Conservation (phyloP, 768 basidiomycete genomes). For the Leccinum longicurvipes region DNA sequence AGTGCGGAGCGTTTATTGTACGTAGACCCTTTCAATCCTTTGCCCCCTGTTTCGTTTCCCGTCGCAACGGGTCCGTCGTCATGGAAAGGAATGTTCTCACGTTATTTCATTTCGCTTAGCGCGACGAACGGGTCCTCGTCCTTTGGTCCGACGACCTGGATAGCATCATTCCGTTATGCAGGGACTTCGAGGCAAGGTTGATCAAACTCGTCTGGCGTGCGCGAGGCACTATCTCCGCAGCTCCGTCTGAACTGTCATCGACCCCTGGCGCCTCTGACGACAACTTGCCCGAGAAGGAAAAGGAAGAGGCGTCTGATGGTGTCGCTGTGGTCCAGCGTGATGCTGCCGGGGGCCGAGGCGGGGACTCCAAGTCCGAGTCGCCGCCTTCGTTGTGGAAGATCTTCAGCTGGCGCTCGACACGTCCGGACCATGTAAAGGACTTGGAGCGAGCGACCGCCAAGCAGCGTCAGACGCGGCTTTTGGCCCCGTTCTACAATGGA, state of each 20-base stretch:
- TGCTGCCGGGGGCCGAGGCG: background rate
- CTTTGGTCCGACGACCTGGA: constrained; percentile 87
- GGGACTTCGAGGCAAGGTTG: constrained; percentile 72
- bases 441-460: constrained; percentile 46
- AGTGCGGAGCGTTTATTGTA: constrained; percentile 85
- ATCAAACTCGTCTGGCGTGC: constrained; percentile 78
- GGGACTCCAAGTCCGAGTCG: background rate
- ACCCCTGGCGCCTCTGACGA: constrained; percentile 51
- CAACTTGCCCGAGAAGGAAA: constrained; percentile 50
- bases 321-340: constrained; percentile 7
- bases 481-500: constrained; percentile 74
- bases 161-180: constrained; percentile 67
- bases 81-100: background rate
- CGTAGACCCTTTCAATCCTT: constrained; percentile 20
- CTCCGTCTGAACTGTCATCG: constrained; percentile 39
- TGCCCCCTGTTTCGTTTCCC: background rate
- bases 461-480: constrained; percentile 51
- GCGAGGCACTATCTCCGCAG: constrained; percentile 34
- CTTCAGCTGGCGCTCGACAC: constrained; percentile 47
- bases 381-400: constrained; percentile 17
- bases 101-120: constrained; percentile 37
- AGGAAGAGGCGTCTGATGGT: constrained; percentile 18
- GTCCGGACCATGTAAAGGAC: constrained; percentile 39
- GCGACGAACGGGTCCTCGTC: constrained; percentile 78
- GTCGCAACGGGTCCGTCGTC: background rate